Conservation (phyloP, 2,329 filamentous ascomycete species). For the Fusarium sp. region DNA sequence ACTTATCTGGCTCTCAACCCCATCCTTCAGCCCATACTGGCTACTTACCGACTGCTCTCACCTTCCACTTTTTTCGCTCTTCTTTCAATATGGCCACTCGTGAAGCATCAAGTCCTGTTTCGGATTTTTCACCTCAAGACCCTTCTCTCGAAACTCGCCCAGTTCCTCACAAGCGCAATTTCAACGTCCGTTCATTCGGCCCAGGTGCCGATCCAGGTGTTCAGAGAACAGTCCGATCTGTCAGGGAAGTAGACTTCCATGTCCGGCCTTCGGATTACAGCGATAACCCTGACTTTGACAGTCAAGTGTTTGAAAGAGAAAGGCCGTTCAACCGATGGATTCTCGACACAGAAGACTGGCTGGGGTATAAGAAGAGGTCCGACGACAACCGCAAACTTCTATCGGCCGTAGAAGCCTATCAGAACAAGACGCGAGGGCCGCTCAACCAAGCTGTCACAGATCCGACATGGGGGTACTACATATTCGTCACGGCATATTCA, state of each 20-base stretch:
- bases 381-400: conserved; percentile 32
- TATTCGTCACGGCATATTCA: conserved; percentile 34
- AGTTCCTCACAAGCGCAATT: conserved; percentile 21
- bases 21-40: no score
- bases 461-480: conserved; percentile 36
- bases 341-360: conserved; percentile 23
- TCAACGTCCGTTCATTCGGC: conserved; percentile 17
- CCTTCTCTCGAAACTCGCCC: conserved; percentile 16
- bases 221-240: conserved; percentile 5
- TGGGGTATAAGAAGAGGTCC: conserved; percentile 9
- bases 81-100: conserved; percentile 6
- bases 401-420: conserved; percentile 10
- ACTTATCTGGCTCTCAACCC: no score
- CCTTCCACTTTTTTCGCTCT: not conserved
- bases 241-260: conserved; percentile 27
- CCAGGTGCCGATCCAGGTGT: conserved; percentile 25
- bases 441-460: conserved; percentile 8
- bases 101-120: not conserved
- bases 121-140: conserved; percentile 11
- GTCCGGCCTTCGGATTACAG: conserved; percentile 25
- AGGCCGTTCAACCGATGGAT: conserved; percentile 15
- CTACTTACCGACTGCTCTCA: no score
- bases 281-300: conserved; percentile 14
- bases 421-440: conserved; percentile 8
- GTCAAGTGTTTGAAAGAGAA: conserved; percentile 29